Evolutionary conservation across 2,329 filamentous ascomycete genomes (phyloP), one percentile per base, ranked within the genome.

Genomic region (Samsoniella hepiali): DNA sequence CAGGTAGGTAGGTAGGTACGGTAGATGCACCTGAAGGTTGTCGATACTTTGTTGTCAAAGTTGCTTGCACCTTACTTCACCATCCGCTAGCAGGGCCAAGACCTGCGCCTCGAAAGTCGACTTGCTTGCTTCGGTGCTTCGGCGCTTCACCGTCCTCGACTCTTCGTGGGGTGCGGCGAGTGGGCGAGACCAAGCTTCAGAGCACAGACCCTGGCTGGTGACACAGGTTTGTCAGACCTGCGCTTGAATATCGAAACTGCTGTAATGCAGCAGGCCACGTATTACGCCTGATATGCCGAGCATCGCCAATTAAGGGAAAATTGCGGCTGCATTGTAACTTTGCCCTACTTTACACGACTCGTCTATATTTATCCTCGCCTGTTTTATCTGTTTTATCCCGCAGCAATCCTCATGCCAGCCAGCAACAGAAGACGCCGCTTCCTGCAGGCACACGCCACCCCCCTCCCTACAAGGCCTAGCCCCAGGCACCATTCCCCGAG

Each of bases 401-500:
- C 56, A 38, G 31, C 22, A 36, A 40, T 49, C 13, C 36, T 51
- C 58, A 51, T 60, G 58, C 29, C 34, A 50, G 38, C 15, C 22
- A 40, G 40, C 29, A 49, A 29, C 22, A 47, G 44, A n/a, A 56
- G n/a, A 29, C 38, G 13, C 36, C 53, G 15, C 32, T 13, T 31
- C 54, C 36, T 42, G n/a, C 54, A 55, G 29, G 40, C 29, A 42
- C 54, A 27, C 34, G n/a, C 47, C 36, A 31, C 31, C 15, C 58
- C 2, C 34, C 42, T 61, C 22, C 50, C 36, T 27, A 17, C 31
- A 17, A 22, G 40, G 60, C 42, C 51, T 62, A 62, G 60, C 53
- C 32, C 51, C 59, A 62, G 60, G 60, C 44, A 57, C 60, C 51
- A 56, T 56, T 62, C 53, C 51, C 51, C 50, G 11, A 34, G 47